Percentiles rank a stretch among this genome's conserved stretches.
Conservation (phyloP, 768 basidiomycete genomes). For the Mycena rebaudengoi region DNA sequence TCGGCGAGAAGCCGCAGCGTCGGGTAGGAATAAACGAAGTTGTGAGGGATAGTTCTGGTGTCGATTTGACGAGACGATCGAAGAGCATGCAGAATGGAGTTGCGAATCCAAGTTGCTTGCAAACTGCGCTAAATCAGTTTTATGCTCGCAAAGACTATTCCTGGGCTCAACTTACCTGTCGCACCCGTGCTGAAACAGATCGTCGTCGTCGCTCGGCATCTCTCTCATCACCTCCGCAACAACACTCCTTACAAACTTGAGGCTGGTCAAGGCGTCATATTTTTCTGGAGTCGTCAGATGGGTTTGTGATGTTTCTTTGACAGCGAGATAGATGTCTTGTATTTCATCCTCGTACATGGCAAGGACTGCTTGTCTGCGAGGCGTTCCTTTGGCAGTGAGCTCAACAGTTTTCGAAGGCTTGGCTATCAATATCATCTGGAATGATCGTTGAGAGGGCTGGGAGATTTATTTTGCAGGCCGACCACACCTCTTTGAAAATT, state of each 20-base stretch:
- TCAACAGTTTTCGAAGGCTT: constrained; percentile 6
- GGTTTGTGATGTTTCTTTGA: constrained; percentile 14
- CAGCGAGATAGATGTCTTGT: constrained; percentile 26
- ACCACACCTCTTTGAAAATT: constrained; percentile 53
- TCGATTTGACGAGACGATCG: constrained; percentile 23
- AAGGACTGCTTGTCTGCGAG: constrained; percentile 21
- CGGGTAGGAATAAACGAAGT: constrained; percentile 37
- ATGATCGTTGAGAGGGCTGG: background rate
- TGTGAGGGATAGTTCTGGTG: constrained; percentile 23
- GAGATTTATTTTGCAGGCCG: background rate
- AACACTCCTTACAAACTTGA: constrained; percentile 40
- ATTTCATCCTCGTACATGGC: constrained; percentile 35
- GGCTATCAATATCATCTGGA: constrained; percentile 12
- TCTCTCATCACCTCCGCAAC: constrained; percentile 40
- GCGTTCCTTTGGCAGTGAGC: constrained; percentile 33
- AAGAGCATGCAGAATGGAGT: constrained; percentile 34
- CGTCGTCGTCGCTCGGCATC: constrained; percentile 40
- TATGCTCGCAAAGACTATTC: background rate
- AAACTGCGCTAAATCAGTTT: constrained; percentile 31
- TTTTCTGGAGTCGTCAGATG: constrained; percentile 5
- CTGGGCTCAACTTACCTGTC: constrained; percentile 41
- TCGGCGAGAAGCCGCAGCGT: constrained; percentile 27
- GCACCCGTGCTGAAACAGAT: constrained; percentile 50
- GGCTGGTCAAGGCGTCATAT: constrained; percentile 14
- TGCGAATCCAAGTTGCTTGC: constrained; percentile 46